Base-by-base conservation (phyloP, 2,329 filamentous ascomycete species). In the Periconia macrospinosa region DNA sequence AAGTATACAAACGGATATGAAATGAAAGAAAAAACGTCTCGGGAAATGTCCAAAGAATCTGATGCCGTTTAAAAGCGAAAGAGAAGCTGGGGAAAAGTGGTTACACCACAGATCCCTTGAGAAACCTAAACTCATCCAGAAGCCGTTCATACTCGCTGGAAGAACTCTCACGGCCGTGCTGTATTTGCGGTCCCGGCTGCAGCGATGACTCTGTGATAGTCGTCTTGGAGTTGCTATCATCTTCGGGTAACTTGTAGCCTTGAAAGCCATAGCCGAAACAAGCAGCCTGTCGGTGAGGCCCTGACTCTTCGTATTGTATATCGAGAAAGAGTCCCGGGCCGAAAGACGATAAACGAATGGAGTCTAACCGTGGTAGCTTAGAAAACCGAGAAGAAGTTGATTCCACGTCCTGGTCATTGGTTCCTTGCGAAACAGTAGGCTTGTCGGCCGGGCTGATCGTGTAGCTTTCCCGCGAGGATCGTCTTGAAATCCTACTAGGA, bases 191-290 rank as follows among this genome's bases (percentile, higher is more conserved):
- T 23, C 59, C 56, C 8, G 30, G 30, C 15, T 30, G 20, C n/a
- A 59, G 23, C 2, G 57, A 50, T 9, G 45, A 14, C 41, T 70
- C 62, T 1, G 61, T 66, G 11, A 71, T 58, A 3, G 66, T 72
- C 15, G 49, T 49, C 37, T 72, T 68, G 11, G 65, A 67, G 2
- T 45, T 54, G 1, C 53, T 61, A 9, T 68, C 63, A 17, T 69
- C 64, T 11, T 67, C 62, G 1, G 70, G 68, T 0, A 74, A 59
- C 41, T 62, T 70, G 54, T 72, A 73, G 14, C 62, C 61, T 37
- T 73, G 63, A 49, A 75, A 72, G 7, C 67, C 66, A 1, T 66
- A 47, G 8, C 69, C 69, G 30, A 69, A 72, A 53, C 66, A 71
- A 1, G 66, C 59, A 10, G 62, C 68, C 45, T 71, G 66, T 45